Evolutionary conservation across 768 basidiomycete species (phyloP).

Genomic region (Leccinum obscurum): DNA sequence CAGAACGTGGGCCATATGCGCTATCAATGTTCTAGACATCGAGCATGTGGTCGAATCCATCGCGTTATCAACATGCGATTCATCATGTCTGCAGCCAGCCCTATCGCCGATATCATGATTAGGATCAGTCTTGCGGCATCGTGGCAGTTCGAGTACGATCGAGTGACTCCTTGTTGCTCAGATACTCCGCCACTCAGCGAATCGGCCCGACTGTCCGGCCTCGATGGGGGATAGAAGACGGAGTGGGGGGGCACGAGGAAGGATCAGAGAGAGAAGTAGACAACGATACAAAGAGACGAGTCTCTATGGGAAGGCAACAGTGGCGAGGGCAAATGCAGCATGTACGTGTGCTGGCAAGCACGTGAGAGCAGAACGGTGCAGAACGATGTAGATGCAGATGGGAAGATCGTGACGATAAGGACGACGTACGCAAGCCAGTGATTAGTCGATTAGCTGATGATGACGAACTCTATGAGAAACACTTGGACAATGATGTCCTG

Average conservation of each 20-base stretch:
- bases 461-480: not conserved
- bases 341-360: not conserved
- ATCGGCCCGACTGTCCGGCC: not conserved
- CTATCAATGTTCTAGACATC: not conserved
- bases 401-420: not conserved
- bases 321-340: not conserved
- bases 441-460: not conserved
- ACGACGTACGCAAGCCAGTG: not conserved
- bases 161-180: not conserved
- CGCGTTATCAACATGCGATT: not conserved
- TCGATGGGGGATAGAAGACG: not conserved
- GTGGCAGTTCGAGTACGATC: not conserved
- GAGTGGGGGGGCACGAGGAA: not conserved
- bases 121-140: not conserved
- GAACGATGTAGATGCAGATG: not conserved
- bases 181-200: not conserved
- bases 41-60: not conserved
- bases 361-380: not conserved
- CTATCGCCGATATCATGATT: not conserved
- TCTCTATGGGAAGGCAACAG: not conserved
- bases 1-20: not conserved
- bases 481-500: not conserved
- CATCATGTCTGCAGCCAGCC: not conserved
- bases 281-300: not conserved
- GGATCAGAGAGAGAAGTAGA: not conserved